Percentiles rank a stretch among this genome's conserved stretches.
phyloP scores from a whole-genome alignment of 495 filamentous ascomycete species.

The Neurospora sublineolata region DNA sequence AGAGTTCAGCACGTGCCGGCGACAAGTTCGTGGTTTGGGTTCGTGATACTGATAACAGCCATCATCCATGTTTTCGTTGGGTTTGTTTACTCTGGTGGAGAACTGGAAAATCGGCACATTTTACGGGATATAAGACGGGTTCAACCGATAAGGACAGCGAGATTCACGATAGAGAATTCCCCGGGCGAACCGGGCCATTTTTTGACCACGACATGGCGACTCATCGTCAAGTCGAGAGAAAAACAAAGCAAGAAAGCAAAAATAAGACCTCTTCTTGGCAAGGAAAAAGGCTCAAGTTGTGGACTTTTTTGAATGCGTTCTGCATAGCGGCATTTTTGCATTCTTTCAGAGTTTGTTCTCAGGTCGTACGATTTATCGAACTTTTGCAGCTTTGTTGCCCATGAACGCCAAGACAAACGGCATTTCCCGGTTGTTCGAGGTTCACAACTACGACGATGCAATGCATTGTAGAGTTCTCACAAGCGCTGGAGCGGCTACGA shows the following conservation, averaged over 20 bases:
- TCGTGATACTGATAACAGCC: background rate
- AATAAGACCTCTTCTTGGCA: background rate
- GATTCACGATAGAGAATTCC: background rate
- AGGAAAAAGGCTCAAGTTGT: background rate
- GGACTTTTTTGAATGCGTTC: background rate
- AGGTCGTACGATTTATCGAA: background rate
- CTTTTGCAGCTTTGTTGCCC: background rate
- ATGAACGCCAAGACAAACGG: background rate
- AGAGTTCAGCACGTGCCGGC: background rate
- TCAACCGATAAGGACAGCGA: background rate
- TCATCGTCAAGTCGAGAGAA: background rate
- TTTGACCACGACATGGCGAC: background rate
- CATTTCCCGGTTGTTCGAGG: background rate
- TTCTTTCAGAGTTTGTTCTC: background rate
- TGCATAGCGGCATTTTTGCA: background rate
- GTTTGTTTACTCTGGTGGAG: background rate
- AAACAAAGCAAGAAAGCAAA: background rate
- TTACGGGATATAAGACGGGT: background rate
- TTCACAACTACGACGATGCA: background rate
- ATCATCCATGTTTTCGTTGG: background rate
- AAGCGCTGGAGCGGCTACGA: background rate
- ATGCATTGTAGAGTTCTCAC: background rate
- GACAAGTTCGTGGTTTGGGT: background rate
- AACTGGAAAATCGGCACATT: background rate
- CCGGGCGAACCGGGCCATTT: background rate